A percentile compares a stretch with the other conserved stretches of the same genome.
phyloP scores from a whole-genome alignment of 2,329 filamentous ascomycete species.

The Helotiales sp. region DNA sequence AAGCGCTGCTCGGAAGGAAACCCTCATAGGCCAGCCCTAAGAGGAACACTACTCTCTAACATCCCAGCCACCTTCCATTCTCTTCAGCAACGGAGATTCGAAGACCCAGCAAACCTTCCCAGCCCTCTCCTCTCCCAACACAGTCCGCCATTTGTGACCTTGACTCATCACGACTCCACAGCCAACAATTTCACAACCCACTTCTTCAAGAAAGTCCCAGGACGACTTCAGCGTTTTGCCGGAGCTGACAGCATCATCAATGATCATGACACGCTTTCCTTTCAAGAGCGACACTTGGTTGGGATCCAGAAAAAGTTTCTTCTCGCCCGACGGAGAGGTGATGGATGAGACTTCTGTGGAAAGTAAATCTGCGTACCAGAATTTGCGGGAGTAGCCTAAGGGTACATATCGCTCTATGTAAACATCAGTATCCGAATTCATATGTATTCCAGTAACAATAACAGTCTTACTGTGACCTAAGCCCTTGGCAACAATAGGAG shows the following conservation, averaged over 20 bases:
- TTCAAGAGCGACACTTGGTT: constrained; percentile 32
- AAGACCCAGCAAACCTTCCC: constrained; percentile 33
- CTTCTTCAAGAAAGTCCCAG: constrained; percentile 38
- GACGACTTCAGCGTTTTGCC: constrained; percentile 36
- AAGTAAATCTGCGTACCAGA: constrained; percentile 38
- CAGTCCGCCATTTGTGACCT: constrained; percentile 32
- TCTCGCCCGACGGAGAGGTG: constrained; percentile 35
- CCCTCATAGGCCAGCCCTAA: too few relatives aligned
- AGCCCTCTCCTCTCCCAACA: constrained; percentile 28
- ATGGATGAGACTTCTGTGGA: constrained; percentile 37
- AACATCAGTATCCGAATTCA: background rate
- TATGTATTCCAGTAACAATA: background rate
- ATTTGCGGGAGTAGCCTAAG: constrained; percentile 41
- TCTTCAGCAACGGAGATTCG: constrained; percentile 36
- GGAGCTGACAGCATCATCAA: constrained; percentile 40
- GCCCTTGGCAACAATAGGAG: constrained; percentile 32
- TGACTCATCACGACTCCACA: constrained; percentile 40
- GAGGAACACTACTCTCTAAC: constrained; percentile 8
- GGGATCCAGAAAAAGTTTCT: constrained; percentile 38
- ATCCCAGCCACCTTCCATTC: constrained; percentile 36
- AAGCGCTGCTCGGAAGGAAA: too few relatives aligned
- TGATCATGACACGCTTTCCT: constrained; percentile 32
- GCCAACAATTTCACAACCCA: constrained; percentile 30
- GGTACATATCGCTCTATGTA: constrained; percentile 35
- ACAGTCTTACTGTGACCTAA: constrained; percentile 33